Base-by-base conservation (phyloP, 164 flowering plant genomes). In the Vitis cinerea region DNA sequence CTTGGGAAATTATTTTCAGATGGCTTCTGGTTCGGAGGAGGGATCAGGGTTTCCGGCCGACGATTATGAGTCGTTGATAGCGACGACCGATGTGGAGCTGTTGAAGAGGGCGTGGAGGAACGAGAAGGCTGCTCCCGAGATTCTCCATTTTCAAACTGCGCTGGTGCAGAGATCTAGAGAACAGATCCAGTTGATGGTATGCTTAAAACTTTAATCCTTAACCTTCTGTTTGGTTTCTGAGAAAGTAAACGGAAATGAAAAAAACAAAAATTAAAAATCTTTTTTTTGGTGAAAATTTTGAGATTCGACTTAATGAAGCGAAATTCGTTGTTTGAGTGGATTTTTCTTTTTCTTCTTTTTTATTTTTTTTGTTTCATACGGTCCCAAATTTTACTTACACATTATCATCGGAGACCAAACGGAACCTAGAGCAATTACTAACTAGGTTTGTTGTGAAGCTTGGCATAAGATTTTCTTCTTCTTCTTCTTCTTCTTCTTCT, bases 121-220 rank as follows among this genome's bases (percentile, higher is more conserved):
- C 71, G 97, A 90, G 78, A 92, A 90, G 81, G 92, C 90, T 6
- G 87, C 95, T 19, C 98, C 97, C 3, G 93, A 92, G 80, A 88
- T 92, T 59, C 90, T 92, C 61, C 86, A 67, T 15, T 91, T 70
- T 69, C 81, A 91, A 69, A 50, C 77, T 9, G 64, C 66, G 65
- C 77, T 94, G 66, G 86, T 94, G 5, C 79, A 83, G 68, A 78
- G 93, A 68, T 67, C 83, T 54, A 76, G 80, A 61, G 91, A 83
- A 62, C 99, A 87, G 77, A 84, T 94, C 70, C 86, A 87, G 69
- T 76, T 86, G 72, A 82, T 84, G 94, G 95, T 94, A 75, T 8
- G 29, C 57, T 30, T 15, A 3, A 31, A 16, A 4, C 47, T 17
- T 53, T 23, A n/a, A 23, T 51, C 72, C 60, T 69, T 71, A 27